phyloP scores from a whole-genome alignment of 257 asterid species.

The Dorcoceras hygrometricum region DNA sequence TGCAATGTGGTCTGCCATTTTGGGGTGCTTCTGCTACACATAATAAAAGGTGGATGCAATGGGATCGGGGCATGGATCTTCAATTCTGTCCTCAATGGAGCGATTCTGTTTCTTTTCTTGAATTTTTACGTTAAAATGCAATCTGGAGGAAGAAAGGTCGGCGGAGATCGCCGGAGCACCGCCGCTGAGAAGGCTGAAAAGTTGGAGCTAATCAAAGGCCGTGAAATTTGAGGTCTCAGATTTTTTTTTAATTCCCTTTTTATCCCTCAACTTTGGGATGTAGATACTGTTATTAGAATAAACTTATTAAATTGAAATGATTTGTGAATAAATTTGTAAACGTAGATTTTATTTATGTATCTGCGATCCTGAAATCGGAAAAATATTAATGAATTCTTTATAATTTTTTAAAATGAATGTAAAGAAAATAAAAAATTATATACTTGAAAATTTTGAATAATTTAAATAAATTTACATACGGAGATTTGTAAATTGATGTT shows the following conservation, averaged over 20 bases:
- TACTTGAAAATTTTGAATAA: too few species aligned
- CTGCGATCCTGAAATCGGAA: too few species aligned
- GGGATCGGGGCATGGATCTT: slow-evolving; percentile 90
- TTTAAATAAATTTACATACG: too few species aligned
- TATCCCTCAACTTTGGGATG: slow-evolving; percentile 4
- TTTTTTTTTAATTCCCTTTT: background rate
- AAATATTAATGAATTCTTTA: too few species aligned
- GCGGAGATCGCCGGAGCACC: slow-evolving; percentile 17
- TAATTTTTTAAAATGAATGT: too few species aligned
- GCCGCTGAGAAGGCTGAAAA: slow-evolving; percentile 17
- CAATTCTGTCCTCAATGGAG: slow-evolving; percentile 74
- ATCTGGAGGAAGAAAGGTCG: slow-evolving; percentile 25
- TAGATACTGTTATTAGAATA: slow-evolving; percentile 1
- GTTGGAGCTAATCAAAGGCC: slow-evolving; percentile 28
- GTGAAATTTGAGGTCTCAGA: slow-evolving; percentile 32
- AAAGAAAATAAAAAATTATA: too few species aligned
- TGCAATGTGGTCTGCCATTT: slow-evolving; percentile 71
- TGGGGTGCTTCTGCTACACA: slow-evolving; percentile 62
- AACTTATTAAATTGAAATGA: background rate
- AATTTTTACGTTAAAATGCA: slow-evolving; percentile 60
- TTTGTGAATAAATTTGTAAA: background rate
- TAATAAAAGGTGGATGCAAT: slow-evolving; percentile 77
- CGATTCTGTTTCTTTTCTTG: slow-evolving; percentile 56
- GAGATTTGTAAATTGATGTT: too few species aligned
- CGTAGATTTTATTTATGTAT: too few species aligned